Evolutionary conservation across 73 alveolate species (phyloP).

Genomic region (Chromera velia): DNA sequence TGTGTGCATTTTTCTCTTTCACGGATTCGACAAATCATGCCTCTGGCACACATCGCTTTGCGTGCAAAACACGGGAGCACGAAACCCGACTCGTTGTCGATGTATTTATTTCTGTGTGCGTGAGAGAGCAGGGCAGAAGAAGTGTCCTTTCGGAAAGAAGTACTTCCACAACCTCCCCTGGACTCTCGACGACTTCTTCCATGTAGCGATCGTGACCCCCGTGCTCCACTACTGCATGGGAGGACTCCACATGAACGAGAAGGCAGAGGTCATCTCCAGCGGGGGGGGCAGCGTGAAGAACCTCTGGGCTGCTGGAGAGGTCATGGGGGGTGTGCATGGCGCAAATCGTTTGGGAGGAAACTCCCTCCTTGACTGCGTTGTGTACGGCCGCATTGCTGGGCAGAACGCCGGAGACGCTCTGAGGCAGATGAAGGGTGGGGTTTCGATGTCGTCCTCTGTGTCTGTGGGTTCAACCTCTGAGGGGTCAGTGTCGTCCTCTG

Average conservation of each 20-base stretch:
- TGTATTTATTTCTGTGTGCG: no score
- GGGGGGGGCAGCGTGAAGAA: no score
- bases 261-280: background rate
- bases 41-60: no score
- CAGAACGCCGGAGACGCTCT: no score
- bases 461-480: no score
- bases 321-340: conserved; percentile 73
- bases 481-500: no score
- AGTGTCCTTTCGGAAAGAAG: background rate
- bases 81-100: no score
- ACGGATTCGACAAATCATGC: no score
- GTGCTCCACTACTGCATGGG: conserved; percentile 70
- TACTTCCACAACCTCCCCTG: no score
- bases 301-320: conserved; percentile 70
- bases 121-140: background rate
- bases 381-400: conserved; percentile 70
- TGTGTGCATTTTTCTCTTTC: background rate
- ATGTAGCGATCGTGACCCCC: conserved; percentile 62
- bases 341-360: conserved; percentile 65
- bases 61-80: no score
- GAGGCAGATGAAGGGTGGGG: no score
- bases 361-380: conserved; percentile 69
- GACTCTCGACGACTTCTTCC: conserved; percentile 48
- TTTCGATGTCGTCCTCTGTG: no score
- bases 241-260: conserved; percentile 15